Evolutionary conservation across 1,139 yeast genomes (phyloP), one percentile per base, ranked within the genome.

Genomic region (Keqinozyma sinolaborantium): DNA sequence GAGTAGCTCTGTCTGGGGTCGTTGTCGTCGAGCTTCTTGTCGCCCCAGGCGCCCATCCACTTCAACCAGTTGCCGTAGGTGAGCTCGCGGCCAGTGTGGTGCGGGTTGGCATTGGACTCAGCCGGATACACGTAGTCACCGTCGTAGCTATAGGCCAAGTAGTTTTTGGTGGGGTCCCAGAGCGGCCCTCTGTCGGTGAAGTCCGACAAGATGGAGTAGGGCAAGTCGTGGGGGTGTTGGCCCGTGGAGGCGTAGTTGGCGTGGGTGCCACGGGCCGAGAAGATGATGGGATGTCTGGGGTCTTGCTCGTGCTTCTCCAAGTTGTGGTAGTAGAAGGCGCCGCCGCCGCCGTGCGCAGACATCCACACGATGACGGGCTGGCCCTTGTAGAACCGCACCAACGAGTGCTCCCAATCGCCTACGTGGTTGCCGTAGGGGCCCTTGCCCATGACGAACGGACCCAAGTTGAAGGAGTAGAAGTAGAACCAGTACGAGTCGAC

Each of bases 321-420:
- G 18, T 87, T 83, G 16, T 74, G 68, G 52, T 79, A 90, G 43
- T 72, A 71, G 54, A 83, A 92, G 0, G 95, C 97, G 14, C 90
- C 83, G 3, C 98, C 98, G 8, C 97, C 97, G 1, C 97, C 95
- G 58, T 92, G 98, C 1, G 97, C 97, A 19, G 95, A 83, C 95
- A 92, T 85, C 97, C 97, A 92, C n/a, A 90, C 79, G 36, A 83
- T 74, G n/a, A 80, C 70, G 0, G 98, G 97, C 39, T 70, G 62
- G 0, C 96, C 95, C 4, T 83, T 73, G 45, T 79, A 74, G 53
- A 85, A 92, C 21, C 98, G 66, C 9, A 88, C 94, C 25, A 92
- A 61, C 3, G 95, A 79, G 55, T 92, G 98, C 48, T 92, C 98
- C 98, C 98, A 92, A 60, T 92, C 98, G 4, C 97, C 98, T 20